Evolutionary conservation across 208 protist species (phyloP), one percentile per base, ranked within the genome.

Genomic region (Acanthamoeba castellanii): DNA sequence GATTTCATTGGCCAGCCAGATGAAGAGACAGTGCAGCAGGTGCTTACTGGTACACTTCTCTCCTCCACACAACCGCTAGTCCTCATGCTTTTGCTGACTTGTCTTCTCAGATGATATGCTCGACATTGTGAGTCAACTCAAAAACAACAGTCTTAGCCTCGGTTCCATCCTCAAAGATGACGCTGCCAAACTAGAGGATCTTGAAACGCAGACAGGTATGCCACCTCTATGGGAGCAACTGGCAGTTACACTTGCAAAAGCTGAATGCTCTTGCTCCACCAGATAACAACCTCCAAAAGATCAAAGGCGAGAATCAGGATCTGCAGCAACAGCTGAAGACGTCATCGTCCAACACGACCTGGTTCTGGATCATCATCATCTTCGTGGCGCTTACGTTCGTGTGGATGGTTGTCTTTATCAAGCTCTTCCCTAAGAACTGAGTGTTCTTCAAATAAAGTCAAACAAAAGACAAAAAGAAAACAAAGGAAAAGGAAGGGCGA

Each of bases 321-420:
- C 57, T 89, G 50, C 52, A 59, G 37, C 47, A 89, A 11, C 82
- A 89, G 25, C 30, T 68, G 1, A 89, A 42, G 52, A 47, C 52
- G 11, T 59, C 57, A 3, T 89, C 82, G 9, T 89, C 82, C 16
- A 66, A 59, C n/a, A 89, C 82, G 30, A 52, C 25, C 14, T 89
- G 82, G 82, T 89, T 68, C 37, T 89, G 82, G 82, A 89, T 89
- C 82, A 89, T 89, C 50, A 59, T 89, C 32, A 68, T 66, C 25
- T 89, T 89, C 32, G 82, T 89, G 52, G 82, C 82, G 30, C 30
- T 89, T 2, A 66, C 37, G 1, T 89, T 89, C 32, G 82, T 89
- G n/a, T 89, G 82, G 82, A 89, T 89, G 82, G 57, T 89, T 2
- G 25, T 89, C n/a, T 89, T 89, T 18, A 89, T 89, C 52, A 89